Evolutionary conservation across 768 basidiomycete species (phyloP).

Genomic region (Xerocomus spinulosus): DNA sequence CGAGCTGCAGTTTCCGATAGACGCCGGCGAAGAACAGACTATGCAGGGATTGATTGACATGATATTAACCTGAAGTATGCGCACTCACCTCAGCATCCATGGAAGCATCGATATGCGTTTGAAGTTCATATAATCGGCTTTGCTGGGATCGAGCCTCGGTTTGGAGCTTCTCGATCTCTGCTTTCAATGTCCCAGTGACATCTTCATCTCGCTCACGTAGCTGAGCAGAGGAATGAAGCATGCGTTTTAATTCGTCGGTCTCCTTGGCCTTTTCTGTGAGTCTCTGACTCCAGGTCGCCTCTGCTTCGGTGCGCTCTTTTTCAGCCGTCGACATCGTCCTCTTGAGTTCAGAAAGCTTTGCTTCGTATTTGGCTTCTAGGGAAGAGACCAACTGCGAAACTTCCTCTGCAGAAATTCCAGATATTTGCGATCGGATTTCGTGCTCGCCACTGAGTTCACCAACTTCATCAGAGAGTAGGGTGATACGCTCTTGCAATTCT

Average conservation of each 20-base stretch:
- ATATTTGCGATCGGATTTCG: slow-evolving; percentile 39
- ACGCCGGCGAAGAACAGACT: slow-evolving; percentile 45
- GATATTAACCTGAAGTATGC: not conserved
- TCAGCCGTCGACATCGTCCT: slow-evolving; percentile 60
- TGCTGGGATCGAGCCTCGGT: slow-evolving; percentile 46
- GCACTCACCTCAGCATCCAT: slow-evolving; percentile 59
- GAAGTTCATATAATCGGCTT: slow-evolving; percentile 52
- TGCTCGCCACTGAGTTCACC: slow-evolving; percentile 59
- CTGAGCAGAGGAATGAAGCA: slow-evolving; percentile 54
- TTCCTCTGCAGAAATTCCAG: slow-evolving; percentile 53
- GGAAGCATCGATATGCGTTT: slow-evolving; percentile 42
- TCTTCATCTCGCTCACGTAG: slow-evolving; percentile 58
- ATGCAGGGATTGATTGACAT: slow-evolving; percentile 10
- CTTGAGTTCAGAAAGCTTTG: slow-evolving; percentile 67
- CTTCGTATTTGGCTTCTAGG: slow-evolving; percentile 73
- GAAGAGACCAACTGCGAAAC: slow-evolving; percentile 69
- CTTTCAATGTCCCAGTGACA: slow-evolving; percentile 45
- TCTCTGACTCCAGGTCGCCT: slow-evolving; percentile 86
- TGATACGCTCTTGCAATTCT: slow-evolving; percentile 69
- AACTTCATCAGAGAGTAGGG: slow-evolving; percentile 68
- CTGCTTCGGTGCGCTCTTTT: slow-evolving; percentile 80
- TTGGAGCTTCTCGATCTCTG: slow-evolving; percentile 50
- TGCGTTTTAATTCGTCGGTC: slow-evolving; percentile 62
- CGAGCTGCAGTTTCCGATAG: slow-evolving; percentile 47
- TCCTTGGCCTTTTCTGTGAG: slow-evolving; percentile 75